phyloP scores from a whole-genome alignment of 768 basidiomycete species.

The Rhodocollybia butyracea region DNA sequence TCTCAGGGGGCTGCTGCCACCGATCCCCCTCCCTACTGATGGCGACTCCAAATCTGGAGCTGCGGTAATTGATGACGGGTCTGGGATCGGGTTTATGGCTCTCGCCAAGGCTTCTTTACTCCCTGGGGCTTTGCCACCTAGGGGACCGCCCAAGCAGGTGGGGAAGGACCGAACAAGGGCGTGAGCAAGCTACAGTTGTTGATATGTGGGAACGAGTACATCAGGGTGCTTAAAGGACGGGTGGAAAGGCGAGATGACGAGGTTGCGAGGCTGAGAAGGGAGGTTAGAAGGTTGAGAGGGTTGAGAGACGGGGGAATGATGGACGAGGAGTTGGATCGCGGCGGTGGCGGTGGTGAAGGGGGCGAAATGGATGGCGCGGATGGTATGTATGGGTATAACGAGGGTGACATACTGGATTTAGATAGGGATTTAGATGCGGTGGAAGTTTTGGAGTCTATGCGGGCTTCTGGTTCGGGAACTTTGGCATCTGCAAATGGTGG shows the following conservation, averaged over 20 bases:
- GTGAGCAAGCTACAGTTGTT: constrained; percentile 93
- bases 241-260: constrained; percentile 81
- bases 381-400: constrained; percentile 13
- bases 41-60: constrained; percentile 33
- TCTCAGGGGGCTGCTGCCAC: constrained; percentile 78
- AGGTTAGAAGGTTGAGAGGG: constrained; percentile 59
- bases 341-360: constrained; percentile 46
- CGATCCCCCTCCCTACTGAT: constrained; percentile 80
- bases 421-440: constrained; percentile 5
- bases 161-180: constrained; percentile 91
- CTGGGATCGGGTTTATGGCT: constrained; percentile 4
- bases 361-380: constrained; percentile 36
- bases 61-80: background rate
- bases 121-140: constrained; percentile 86
- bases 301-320: constrained; percentile 23
- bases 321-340: constrained; percentile 29
- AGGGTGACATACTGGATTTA: background rate
- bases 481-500: background rate
- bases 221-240: constrained; percentile 70
- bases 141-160: constrained; percentile 83
- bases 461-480: background rate
- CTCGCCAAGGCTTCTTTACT: constrained; percentile 46
- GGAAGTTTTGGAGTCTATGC: constrained; percentile 5
- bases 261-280: constrained; percentile 61
- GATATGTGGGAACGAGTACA: constrained; percentile 88